A percentile compares a stretch with the other conserved stretches of the same genome.
Conservation (phyloP, 2,329 filamentous ascomycete species). For the Davidsoniella virescens region DNA sequence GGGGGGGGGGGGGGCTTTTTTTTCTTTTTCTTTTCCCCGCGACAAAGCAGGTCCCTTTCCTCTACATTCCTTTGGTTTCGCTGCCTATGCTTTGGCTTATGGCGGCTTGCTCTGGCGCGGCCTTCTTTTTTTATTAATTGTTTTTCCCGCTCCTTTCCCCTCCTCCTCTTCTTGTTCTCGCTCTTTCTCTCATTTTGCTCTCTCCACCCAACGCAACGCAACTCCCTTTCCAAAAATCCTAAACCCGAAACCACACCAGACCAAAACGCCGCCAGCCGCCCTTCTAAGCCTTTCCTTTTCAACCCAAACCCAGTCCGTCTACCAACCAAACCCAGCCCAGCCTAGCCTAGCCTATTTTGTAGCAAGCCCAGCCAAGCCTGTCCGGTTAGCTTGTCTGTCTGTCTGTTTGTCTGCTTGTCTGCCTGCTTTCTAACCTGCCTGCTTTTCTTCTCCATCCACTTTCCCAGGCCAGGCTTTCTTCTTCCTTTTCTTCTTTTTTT, state of each 20-base stretch:
- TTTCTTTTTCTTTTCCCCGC: slow-evolving; percentile 1
- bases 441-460: slow-evolving; percentile 4
- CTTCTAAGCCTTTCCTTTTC: background rate
- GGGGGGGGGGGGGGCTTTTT: background rate
- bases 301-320: background rate
- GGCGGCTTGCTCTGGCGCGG: slow-evolving; percentile 1
- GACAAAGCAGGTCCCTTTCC: slow-evolving; percentile 7
- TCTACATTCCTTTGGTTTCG: slow-evolving; percentile 6
- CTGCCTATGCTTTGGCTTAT: slow-evolving; percentile 1
- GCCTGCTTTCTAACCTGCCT: too few species aligned
- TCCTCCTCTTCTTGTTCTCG: slow-evolving; percentile 1
- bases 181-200: background rate
- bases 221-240: slow-evolving; percentile 4
- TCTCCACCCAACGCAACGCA: slow-evolving; percentile 4
- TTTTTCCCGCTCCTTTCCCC: background rate
- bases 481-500: slow-evolving; percentile 11
- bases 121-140: slow-evolving; percentile 3
- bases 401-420: too few species aligned
- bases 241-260: slow-evolving; percentile 10
- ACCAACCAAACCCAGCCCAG: too few species aligned
- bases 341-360: too few species aligned
- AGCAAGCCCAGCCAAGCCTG: too few species aligned
- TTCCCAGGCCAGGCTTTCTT: slow-evolving; percentile 3
- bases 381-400: too few species aligned
- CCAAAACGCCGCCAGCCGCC: too few species aligned